Base-by-base conservation (phyloP, 768 basidiomycete genomes). In the Epithele typhae region DNA sequence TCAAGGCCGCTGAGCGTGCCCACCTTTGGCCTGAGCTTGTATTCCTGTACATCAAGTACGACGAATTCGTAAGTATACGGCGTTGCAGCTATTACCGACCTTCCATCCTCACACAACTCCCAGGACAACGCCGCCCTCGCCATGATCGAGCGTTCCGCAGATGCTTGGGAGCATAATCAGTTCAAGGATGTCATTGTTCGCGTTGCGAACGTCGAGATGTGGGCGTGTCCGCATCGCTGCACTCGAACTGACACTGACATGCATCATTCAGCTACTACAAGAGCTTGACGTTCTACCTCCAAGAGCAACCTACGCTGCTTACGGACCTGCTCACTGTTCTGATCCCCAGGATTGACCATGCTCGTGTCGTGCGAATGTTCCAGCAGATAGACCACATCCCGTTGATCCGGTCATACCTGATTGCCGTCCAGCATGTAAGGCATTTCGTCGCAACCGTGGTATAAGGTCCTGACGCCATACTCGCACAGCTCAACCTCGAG, bases 81-180 rank as follows among this genome's bases (percentile, higher is more conserved):
- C 27, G 5, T 2, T 40, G 15, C 35, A 25, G 10, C 10, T 40
- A 15, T n/a, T 6, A 25, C 30, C 9, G 30, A 9, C 24, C n/a
- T 3, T 36, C 37, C 39, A 21, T 40, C 43, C 24, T 49, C 36
- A 53, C 15, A 5, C 25, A 23, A 39, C 11, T 30, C 55, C 46
- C 33, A 92, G 82, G 96, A 98, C 64, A 98, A 99, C 60, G 95
- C 96, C 25, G 91, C 95, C 30, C 74, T 98, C 55, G 92, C 93
- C 4, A 99, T 98, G 94, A 97, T 98, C 64, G 96, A 99, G 65
- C 86, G 94, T 17, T 90, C 96, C 2, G 80, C 91, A n/a, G 92
- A 96, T 66, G 92, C 93, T 40, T 99, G 94, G 94, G 96, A 99
- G 47, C 96, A 99, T 71, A 94, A 92, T 60, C 95, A 97, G 66